These are phyloP conservation scores for Phaffomyces antillensis DNA, from an alignment of 805 yeast genomes.

Conservation along the genomic window DNA sequence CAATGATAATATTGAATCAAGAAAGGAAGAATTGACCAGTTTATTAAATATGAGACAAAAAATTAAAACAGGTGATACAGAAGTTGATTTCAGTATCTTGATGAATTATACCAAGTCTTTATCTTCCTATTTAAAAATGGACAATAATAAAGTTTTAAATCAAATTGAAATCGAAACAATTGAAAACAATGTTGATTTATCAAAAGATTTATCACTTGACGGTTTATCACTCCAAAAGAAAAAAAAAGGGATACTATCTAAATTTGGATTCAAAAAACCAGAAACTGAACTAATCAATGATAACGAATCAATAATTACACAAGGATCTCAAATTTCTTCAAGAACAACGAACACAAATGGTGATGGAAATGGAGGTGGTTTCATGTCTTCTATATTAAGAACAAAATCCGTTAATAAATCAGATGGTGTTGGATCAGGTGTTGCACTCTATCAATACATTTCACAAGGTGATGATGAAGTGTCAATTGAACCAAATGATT, in stretches of 20 bases:
- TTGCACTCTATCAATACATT: constrained; percentile 36
- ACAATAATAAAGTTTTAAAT: constrained; percentile 61
- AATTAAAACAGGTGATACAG: constrained; percentile 33
- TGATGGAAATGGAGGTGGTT: too few relatives aligned
- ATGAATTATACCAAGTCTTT: constrained; percentile 45
- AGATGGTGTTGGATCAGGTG: constrained; percentile 21
- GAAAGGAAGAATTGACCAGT: constrained; percentile 25
- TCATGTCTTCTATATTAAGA: constrained; percentile 17
- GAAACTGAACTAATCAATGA: constrained; percentile 7
- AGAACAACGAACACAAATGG: too few relatives aligned
- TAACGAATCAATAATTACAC: constrained; percentile 17
- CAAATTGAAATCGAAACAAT: constrained; percentile 91
- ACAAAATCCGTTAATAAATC: constrained; percentile 9
- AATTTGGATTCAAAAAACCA: constrained; percentile 15
- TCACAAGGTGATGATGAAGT: constrained; percentile 77
- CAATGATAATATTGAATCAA: constrained; percentile 25
- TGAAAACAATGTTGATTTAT: constrained; percentile 61
- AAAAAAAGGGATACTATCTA: constrained; percentile 49
- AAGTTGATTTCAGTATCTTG: constrained; percentile 34
- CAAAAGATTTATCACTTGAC: constrained; percentile 53
- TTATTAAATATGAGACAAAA: constrained; percentile 24
- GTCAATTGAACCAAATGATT: constrained; percentile 52
- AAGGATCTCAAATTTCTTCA: constrained; percentile 3
- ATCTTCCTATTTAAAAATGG: constrained; percentile 62
- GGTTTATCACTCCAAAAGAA: constrained; percentile 41